Evolutionary conservation across 1,139 yeast genomes (phyloP).

Genomic region (Taphrina sp.): DNA sequence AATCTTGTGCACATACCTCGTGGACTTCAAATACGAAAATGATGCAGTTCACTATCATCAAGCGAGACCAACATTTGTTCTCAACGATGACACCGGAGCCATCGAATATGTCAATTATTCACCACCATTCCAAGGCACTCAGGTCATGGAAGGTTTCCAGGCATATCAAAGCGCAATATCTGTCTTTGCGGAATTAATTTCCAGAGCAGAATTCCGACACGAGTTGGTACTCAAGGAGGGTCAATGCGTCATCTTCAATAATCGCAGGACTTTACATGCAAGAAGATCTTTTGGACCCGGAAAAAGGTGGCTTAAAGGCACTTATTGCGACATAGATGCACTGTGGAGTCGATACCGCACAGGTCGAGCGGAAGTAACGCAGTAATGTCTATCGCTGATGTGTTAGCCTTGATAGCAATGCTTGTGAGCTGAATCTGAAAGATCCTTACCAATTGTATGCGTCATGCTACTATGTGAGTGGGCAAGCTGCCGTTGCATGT

Average conservation of each 20-base stretch:
- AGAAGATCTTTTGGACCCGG: conserved; percentile 62
- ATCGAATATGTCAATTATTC: conserved; percentile 69
- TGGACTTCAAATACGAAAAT: conserved; percentile 68
- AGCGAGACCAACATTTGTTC: conserved; percentile 65
- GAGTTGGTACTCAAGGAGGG: conserved; percentile 60
- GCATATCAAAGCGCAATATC: conserved; percentile 40
- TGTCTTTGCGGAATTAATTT: conserved; percentile 60
- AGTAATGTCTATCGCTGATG: no score
- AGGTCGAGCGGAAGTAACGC: conserved; percentile 4
- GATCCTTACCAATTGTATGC: no score
- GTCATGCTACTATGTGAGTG: no score
- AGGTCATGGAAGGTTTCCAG: conserved; percentile 35
- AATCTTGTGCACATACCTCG: conserved; percentile 63
- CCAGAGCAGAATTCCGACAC: conserved; percentile 57
- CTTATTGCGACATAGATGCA: conserved; percentile 72
- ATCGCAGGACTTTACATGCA: conserved; percentile 71
- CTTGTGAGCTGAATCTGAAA: no score
- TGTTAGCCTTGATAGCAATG: no score
- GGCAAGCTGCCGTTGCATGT: no score
- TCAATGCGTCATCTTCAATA: conserved; percentile 68
- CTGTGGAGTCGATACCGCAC: conserved; percentile 41
- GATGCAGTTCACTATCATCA: conserved; percentile 64
- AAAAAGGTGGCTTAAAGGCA: conserved; percentile 72
- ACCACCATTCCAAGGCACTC: conserved; percentile 81
- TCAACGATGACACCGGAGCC: conserved; percentile 47